Conservation (phyloP, 345 rosid genomes). For the thale cress (Arabidopsis thaliana) region DNA sequence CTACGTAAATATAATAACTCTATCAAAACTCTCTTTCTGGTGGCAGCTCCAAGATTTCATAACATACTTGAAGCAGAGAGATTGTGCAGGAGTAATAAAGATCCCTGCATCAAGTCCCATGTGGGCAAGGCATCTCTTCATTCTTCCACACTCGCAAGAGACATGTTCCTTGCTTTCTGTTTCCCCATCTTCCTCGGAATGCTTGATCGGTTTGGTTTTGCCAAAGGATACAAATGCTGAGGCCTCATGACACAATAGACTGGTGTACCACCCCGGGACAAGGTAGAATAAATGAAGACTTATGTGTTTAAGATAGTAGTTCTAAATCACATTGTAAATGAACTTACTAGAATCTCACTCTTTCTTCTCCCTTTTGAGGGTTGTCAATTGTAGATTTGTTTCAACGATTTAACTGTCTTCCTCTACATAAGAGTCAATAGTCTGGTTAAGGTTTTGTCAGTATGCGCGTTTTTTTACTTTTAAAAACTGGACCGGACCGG, state of each 20-base stretch:
- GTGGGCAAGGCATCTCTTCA: constrained; percentile 95
- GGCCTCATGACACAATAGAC: constrained; percentile 39
- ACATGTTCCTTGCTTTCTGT: constrained; percentile 79
- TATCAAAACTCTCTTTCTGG: neutral
- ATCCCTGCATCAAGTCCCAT: constrained; percentile 73
- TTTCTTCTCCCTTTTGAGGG: constrained; percentile 6
- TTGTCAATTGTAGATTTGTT: constrained; percentile 31
- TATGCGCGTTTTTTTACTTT: neutral
- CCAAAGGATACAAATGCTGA: constrained; percentile 82
- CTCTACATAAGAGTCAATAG: neutral
- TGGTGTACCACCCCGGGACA: neutral
- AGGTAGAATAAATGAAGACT: constrained; percentile 23
- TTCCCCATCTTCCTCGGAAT: constrained; percentile 54
- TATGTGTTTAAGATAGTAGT: constrained; percentile 28
- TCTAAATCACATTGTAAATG: constrained; percentile 33
- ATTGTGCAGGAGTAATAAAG: constrained; percentile 97
- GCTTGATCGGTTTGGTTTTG: constrained; percentile 81
- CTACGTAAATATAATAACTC: neutral
- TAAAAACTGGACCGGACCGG: too few relatives aligned
- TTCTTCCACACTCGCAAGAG: constrained; percentile 80
- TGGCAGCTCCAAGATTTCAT: constrained; percentile 90
- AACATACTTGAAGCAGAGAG: constrained; percentile 90
- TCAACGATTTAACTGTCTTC: constrained; percentile 22
- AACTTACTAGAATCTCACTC: neutral
- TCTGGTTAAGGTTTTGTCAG: neutral